Conservation (phyloP, 306 rosid genomes). For the Pyrus betulifolia region DNA sequence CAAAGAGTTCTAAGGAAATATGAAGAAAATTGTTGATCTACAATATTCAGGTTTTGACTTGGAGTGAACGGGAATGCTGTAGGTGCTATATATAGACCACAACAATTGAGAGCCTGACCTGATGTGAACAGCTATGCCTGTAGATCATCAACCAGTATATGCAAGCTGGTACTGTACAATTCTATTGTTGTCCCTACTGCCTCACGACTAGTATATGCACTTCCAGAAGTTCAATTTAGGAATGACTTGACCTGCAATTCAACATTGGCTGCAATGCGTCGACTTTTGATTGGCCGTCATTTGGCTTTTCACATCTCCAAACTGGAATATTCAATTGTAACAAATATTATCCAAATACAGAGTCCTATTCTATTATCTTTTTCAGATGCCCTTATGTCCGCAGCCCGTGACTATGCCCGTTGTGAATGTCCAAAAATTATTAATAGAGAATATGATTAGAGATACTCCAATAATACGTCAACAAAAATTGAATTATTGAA, state of each 20-base stretch:
- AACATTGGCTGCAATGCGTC: not conserved
- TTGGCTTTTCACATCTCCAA: not conserved
- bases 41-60: too few relatives aligned
- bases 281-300: not conserved
- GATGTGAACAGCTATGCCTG: not conserved
- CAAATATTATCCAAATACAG: too few relatives aligned
- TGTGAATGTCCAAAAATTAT: too few relatives aligned
- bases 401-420: too few relatives aligned
- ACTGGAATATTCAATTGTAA: too few relatives aligned
- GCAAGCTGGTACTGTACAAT: not conserved
- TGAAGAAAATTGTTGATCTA: too few relatives aligned
- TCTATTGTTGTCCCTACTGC: not conserved
- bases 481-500: not conserved
- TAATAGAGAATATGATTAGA: too few relatives aligned
- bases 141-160: not conserved
- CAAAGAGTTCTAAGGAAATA: too few relatives aligned
- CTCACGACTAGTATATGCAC: not conserved
- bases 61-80: not conserved
- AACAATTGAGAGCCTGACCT: not conserved
- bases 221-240: not conserved
- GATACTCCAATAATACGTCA: too few relatives aligned
- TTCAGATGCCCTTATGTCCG: too few relatives aligned
- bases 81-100: not conserved
- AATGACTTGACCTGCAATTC: not conserved
- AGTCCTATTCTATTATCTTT: too few relatives aligned